Base-by-base conservation (phyloP, 176 grass and related monocot species). In the Eleusine indica region DNA sequence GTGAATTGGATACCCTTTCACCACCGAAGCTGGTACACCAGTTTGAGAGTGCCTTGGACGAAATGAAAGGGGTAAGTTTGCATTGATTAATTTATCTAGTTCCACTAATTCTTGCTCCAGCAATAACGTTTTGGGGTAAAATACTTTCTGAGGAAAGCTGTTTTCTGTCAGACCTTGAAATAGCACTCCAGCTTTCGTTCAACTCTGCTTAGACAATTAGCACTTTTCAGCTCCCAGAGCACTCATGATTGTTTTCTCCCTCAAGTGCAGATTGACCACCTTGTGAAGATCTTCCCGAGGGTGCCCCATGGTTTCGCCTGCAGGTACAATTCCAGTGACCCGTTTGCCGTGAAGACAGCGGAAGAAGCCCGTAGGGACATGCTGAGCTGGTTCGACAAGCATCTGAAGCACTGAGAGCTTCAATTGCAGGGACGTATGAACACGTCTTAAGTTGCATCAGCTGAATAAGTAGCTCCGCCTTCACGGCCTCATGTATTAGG, bases 241-340 rank as follows among this genome's bases (percentile, higher is more conserved):
- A 30, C 61, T 64, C 22, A 30, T n/a, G 28, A 47, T 28, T 35
- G 15, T 29, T 30, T 13, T 2, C 32, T 35, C 32, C 32, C 30
- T 9, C 42, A 70, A 15, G 11, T 78, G 30, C 81, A 94, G 92
- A 67, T 90, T 41, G 52, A 92, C 66, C 86, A 84, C 56, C 83
- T 85, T 5, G 84, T 94, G 46, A 90, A 88, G 73, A 91, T 92
- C 42, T 94, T 92, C 66, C 89, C 87, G 12, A 39, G 56, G 0
- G 87, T 82, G 10, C 44, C 52, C 19, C 89, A 94, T 39, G 87
- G 85, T 25, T 94, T 91, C 39, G 79, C 78, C 58, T 70, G 78
- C 72, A 84, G 89, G 65, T 92, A 91, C 68, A 64, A 89, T 0
- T 63, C 48, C 9, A 78, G 44, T 12, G 77, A 94, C 42, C 28